These are phyloP conservation scores for Cercospora sp. DNA, from an alignment of 2,329 filamentous ascomycete species.

Conservation along the genomic window DNA sequence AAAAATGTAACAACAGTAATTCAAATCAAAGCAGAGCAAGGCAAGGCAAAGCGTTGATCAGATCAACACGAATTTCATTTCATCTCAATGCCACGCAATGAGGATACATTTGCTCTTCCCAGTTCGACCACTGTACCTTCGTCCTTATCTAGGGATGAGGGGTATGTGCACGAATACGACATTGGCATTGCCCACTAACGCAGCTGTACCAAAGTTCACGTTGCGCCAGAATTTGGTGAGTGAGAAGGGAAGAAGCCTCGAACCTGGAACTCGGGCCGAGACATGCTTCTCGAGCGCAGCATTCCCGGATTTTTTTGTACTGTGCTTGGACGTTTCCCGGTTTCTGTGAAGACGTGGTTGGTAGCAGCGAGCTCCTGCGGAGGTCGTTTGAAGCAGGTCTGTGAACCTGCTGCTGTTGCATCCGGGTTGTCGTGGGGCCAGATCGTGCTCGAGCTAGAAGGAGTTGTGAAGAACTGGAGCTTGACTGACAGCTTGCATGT, in stretches of 20 bases:
- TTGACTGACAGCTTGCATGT: background rate
- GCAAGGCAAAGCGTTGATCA: too few species aligned
- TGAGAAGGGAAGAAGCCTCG: background rate
- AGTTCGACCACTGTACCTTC: background rate
- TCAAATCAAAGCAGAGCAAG: background rate
- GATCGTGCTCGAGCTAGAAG: too few species aligned
- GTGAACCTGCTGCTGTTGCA: too few species aligned
- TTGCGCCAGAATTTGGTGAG: background rate
- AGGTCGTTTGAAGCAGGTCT: too few species aligned
- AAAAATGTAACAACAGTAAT: background rate
- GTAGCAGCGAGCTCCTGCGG: background rate
- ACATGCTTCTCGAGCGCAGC: background rate
- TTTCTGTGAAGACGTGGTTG: background rate
- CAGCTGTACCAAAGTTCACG: background rate
- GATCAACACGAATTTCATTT: too few species aligned
- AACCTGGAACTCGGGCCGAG: background rate
- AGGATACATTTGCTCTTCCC: too few species aligned
- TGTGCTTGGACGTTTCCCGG: background rate
- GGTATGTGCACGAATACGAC: background rate
- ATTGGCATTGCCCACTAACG: background rate
- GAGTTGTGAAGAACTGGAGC: background rate
- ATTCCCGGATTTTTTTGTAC: background rate
- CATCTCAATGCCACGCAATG: too few species aligned
- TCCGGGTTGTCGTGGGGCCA: too few species aligned
- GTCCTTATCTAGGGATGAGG: background rate